Conservation (phyloP, 2,329 filamentous ascomycete genomes). For the Hypocreales sp. region DNA sequence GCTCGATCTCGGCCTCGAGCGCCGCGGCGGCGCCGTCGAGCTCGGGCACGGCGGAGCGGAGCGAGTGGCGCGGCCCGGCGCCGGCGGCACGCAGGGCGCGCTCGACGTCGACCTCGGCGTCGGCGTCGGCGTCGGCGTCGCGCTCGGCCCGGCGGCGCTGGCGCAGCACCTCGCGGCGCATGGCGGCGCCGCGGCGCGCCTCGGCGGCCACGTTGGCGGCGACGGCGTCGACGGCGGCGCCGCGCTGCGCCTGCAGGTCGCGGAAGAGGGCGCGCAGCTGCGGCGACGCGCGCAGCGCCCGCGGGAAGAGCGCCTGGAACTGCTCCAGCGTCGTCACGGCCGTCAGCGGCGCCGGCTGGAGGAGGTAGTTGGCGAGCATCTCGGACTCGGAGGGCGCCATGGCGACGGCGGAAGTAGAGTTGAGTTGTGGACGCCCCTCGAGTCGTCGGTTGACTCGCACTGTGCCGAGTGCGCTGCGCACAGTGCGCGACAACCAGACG, state of each 20-base stretch:
- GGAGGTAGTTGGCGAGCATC: constrained; percentile 64
- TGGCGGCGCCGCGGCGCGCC: constrained; percentile 39
- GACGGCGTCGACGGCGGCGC: constrained; percentile 51
- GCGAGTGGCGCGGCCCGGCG: constrained; percentile 39
- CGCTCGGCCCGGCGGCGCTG: constrained; percentile 34
- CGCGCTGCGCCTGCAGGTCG: constrained; percentile 62
- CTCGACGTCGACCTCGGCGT: constrained; percentile 50
- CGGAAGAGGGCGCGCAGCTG: constrained; percentile 60
- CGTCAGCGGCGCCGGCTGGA: constrained; percentile 59
- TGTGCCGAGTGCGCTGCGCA: no score
- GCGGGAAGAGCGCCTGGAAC: constrained; percentile 66
- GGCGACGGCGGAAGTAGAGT: no score
- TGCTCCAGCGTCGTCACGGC: constrained; percentile 57
- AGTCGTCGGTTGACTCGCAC: no score
- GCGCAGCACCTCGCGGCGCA: constrained; percentile 41
- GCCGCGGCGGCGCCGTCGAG: constrained; percentile 51
- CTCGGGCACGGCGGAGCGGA: constrained; percentile 49
- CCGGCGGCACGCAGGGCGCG: constrained; percentile 41
- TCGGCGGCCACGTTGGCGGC: constrained; percentile 50
- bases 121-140: constrained; percentile 27
- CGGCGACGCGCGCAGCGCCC: constrained; percentile 45
- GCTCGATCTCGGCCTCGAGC: constrained; percentile 52
- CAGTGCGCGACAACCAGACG: no score
- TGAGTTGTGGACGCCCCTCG: no score
- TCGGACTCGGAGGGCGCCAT: constrained; percentile 63